phyloP scores from a whole-genome alignment of 2,329 filamentous ascomycete genomes.

The Exophiala mesophila region DNA sequence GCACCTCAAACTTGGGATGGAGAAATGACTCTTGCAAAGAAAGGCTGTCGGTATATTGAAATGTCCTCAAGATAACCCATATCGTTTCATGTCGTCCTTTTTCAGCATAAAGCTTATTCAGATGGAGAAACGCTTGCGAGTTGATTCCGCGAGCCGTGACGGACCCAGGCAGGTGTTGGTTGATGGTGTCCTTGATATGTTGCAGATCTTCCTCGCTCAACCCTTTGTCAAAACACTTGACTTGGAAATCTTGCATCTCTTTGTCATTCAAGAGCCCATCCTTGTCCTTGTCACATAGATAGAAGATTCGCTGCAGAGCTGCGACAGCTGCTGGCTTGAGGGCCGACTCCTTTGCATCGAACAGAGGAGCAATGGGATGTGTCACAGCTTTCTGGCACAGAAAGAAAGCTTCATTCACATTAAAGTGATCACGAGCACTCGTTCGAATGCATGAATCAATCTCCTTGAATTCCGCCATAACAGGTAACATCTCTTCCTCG shows the following conservation, averaged over 20 bases:
- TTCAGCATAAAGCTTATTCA: conserved; percentile 95
- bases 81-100: conserved; percentile 97
- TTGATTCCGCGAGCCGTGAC: conserved; percentile 69
- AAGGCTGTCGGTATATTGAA: conserved; percentile 92
- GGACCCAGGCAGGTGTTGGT: conserved; percentile 60
- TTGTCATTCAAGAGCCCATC: conserved; percentile 86
- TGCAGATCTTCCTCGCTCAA: conserved; percentile 74
- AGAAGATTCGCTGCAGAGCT: conserved; percentile 86
- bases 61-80: conserved; percentile 92
- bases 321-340: conserved; percentile 86
- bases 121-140: conserved; percentile 73
- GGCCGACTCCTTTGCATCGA: conserved; percentile 86
- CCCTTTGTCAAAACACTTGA: conserved; percentile 85
- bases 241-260: conserved; percentile 87
- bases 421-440: conserved; percentile 84
- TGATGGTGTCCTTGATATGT: conserved; percentile 86
- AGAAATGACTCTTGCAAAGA: conserved; percentile 87
- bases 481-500: conserved; percentile 94
- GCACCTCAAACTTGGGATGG: conserved; percentile 89
- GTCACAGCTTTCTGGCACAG: conserved; percentile 97
- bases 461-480: conserved; percentile 98
- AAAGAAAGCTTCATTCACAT: conserved; percentile 95
- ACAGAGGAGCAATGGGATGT: conserved; percentile 91
- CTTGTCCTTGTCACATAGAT: conserved; percentile 92
- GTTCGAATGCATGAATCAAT: conserved; percentile 97